A percentile compares a stretch with the other conserved stretches of the same genome.
Evolutionary conservation across 1,139 yeast genomes (phyloP).

Genomic region (Sugiyamaella grinbergsii): DNA sequence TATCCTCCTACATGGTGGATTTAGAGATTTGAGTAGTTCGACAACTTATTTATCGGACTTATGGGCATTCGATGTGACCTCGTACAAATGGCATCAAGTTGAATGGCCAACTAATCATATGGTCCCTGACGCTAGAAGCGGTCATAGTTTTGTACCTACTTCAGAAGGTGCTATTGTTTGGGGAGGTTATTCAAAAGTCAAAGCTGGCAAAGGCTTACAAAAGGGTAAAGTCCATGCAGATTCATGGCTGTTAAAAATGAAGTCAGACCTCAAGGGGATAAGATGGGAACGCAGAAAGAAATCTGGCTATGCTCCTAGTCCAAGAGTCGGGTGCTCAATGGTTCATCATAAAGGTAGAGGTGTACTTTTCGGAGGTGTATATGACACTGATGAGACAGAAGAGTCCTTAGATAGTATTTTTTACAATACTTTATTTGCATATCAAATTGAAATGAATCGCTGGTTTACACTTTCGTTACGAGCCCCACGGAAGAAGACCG

Average conservation of each 20-base stretch:
- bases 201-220: constrained; percentile 84
- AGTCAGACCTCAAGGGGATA: constrained; percentile 73
- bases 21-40: constrained; percentile 81
- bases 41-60: constrained; percentile 83
- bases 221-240: constrained; percentile 92
- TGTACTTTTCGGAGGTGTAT: constrained; percentile 92
- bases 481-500: constrained; percentile 57
- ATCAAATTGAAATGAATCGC: constrained; percentile 81
- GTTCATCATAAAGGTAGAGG: constrained; percentile 92
- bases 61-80: constrained; percentile 90
- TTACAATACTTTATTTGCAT: constrained; percentile 77
- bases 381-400: constrained; percentile 92
- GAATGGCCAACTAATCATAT: constrained; percentile 83
- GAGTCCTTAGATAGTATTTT: constrained; percentile 85
- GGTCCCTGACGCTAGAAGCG: constrained; percentile 89
- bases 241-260: constrained; percentile 87
- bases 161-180: constrained; percentile 83
- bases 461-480: constrained; percentile 80
- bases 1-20: constrained; percentile 85
- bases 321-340: constrained; percentile 95
- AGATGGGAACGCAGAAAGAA: constrained; percentile 89
- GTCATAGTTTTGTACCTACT: constrained; percentile 83
- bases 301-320: constrained; percentile 85
- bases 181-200: constrained; percentile 95
- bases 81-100: constrained; percentile 87